phyloP scores from a whole-genome alignment of 139 green algal genomes.

The Closterium sp. region DNA sequence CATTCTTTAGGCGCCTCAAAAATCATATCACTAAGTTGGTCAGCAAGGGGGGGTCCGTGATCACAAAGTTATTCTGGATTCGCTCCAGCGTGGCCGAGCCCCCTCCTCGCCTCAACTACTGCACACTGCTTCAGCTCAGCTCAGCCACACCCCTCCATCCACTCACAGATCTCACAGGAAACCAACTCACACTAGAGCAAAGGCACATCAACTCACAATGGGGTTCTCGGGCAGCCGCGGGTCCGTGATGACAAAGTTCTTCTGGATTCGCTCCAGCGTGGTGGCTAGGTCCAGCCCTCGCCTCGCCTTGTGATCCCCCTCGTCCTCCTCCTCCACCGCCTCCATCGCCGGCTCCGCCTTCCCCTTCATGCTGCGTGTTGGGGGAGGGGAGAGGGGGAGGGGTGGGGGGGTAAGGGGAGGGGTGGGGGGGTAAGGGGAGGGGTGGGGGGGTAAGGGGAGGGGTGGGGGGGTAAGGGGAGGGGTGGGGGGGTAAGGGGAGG shows the following conservation, averaged over 20 bases:
- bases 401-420: no score
- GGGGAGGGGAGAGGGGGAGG: background rate
- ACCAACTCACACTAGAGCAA: no score
- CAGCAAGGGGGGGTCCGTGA: conserved; percentile 89
- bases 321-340: conserved; percentile 10
- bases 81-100: conserved; percentile 93
- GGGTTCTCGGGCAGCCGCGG: conserved; percentile 94
- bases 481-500: no score
- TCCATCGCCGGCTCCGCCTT: background rate
- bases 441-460: no score
- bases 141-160: background rate
- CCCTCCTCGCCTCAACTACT: background rate
- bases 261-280: conserved; percentile 96
- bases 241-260: conserved; percentile 96
- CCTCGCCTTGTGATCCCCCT: conserved; percentile 1
- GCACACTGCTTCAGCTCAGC: background rate
- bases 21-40: no score
- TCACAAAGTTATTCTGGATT: conserved; percentile 97
- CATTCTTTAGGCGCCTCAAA: no score
- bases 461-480: no score
- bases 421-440: no score
- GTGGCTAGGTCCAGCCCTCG: conserved; percentile 86
- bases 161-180: background rate
- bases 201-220: conserved; percentile 73
- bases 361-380: conserved; percentile 4